Evolutionary conservation across 768 basidiomycete genomes (phyloP).

Genomic region (Termitomyces sp.): DNA sequence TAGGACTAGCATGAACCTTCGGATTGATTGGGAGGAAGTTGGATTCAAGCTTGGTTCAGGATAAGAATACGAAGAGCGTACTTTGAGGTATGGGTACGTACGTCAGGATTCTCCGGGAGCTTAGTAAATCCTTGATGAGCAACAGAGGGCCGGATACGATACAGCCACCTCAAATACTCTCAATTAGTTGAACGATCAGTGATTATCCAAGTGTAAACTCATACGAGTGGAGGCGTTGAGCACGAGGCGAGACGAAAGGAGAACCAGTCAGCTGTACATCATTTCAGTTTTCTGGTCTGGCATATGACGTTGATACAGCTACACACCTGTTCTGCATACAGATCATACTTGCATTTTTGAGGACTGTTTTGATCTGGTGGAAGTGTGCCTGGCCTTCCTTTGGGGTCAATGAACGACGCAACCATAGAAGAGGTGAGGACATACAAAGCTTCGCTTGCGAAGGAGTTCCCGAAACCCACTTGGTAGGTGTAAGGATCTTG

Average conservation of each 20-base stretch:
- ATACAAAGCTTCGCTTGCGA: constrained; percentile 51
- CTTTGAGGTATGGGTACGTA: constrained; percentile 22
- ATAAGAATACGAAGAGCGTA: too few relatives aligned
- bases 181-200: neutral
- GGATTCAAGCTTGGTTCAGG: constrained; percentile 44
- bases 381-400: constrained; percentile 44
- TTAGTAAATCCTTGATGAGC: constrained; percentile 57
- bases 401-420: neutral
- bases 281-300: neutral
- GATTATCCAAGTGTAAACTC: constrained; percentile 11
- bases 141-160: constrained; percentile 65
- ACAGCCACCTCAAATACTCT: constrained; percentile 42
- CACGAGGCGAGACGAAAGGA: constrained; percentile 54
- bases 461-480: constrained; percentile 53
- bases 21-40: constrained; percentile 56
- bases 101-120: constrained; percentile 54
- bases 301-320: neutral
- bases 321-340: constrained; percentile 53
- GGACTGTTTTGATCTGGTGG: constrained; percentile 58
- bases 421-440: constrained; percentile 12
- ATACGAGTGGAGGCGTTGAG: constrained; percentile 46
- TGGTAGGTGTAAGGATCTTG: constrained; percentile 55
- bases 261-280: constrained; percentile 50
- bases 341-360: constrained; percentile 56
- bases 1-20: constrained; percentile 54